Conservation (phyloP, 129 eudicot genomes). For the Deinandra increscens region DNA sequence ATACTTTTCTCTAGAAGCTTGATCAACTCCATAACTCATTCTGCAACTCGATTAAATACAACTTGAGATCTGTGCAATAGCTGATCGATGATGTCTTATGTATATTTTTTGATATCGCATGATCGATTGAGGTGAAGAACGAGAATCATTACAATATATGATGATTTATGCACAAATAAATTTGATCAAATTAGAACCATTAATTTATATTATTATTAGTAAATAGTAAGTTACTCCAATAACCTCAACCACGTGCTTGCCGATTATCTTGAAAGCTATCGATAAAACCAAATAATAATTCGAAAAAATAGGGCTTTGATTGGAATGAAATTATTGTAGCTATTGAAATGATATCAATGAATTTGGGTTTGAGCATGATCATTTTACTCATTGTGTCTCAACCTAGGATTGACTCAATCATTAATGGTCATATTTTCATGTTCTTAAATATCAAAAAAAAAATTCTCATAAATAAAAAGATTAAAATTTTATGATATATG, state of each 20-base stretch:
- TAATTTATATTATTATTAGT: not conserved
- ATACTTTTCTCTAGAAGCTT: constrained; percentile 20
- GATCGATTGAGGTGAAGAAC: not conserved
- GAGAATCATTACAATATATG: not conserved
- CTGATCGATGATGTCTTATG: not conserved
- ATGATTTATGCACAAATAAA: not conserved
- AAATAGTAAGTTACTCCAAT: constrained; percentile 6
- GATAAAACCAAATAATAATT: not conserved
- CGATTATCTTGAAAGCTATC: not conserved
- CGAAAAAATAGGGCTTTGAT: constrained; percentile 22
- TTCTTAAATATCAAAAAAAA: not conserved
- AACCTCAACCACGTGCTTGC: not conserved
- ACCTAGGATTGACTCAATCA: constrained; percentile 50
- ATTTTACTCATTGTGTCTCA: constrained; percentile 39
- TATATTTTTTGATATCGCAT: not conserved
- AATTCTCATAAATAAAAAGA: not conserved
- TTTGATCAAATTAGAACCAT: not conserved
- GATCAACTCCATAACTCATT: constrained; percentile 12
- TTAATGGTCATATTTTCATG: constrained; percentile 8
- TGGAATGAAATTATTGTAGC: constrained; percentile 24
- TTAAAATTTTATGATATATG: too few relatives aligned
- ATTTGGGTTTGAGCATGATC: constrained; percentile 38
- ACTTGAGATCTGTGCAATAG: constrained; percentile 18
- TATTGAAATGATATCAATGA: constrained; percentile 19
- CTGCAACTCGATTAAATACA: not conserved